Conservation (phyloP, 768 basidiomycete species). For the Ramaria sp. region DNA sequence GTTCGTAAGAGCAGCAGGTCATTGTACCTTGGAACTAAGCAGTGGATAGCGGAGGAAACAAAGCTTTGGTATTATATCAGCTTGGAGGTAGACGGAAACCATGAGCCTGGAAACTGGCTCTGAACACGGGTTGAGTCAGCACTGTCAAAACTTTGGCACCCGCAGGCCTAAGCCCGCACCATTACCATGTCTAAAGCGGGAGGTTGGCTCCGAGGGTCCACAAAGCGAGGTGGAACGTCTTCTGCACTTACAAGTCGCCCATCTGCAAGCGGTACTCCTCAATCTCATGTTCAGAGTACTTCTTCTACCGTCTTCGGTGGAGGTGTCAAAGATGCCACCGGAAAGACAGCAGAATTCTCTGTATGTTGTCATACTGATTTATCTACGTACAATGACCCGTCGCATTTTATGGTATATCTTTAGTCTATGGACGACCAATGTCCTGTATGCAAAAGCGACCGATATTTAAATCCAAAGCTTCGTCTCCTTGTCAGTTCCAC, state of each 20-base stretch:
- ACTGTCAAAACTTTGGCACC: background rate
- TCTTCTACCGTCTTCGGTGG: constrained; percentile 70
- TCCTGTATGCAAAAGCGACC: constrained; percentile 93
- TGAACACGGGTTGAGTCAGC: background rate
- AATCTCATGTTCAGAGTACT: constrained; percentile 45
- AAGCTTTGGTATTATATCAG: no score
- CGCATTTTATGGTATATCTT: background rate
- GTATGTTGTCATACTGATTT: constrained; percentile 26
- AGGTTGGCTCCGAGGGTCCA: constrained; percentile 64
- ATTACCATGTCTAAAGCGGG: constrained; percentile 24
- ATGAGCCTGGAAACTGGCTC: background rate
- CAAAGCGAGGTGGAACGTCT: constrained; percentile 49
- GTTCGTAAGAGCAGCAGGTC: no score
- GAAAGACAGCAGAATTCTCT: constrained; percentile 70
- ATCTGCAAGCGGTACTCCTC: background rate
- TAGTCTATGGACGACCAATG: constrained; percentile 91
- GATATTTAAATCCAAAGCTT: constrained; percentile 90
- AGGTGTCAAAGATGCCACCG: constrained; percentile 79
- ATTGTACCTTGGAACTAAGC: no score
- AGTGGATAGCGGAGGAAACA: no score
- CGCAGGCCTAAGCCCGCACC: background rate
- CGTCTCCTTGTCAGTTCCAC: constrained; percentile 80
- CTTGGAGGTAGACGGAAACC: no score
- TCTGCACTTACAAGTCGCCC: constrained; percentile 25
- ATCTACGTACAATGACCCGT: background rate